A percentile compares a stretch with the other conserved stretches of the same genome.
Conservation (phyloP, 768 basidiomycete genomes). For the Lentinus tigrinus region DNA sequence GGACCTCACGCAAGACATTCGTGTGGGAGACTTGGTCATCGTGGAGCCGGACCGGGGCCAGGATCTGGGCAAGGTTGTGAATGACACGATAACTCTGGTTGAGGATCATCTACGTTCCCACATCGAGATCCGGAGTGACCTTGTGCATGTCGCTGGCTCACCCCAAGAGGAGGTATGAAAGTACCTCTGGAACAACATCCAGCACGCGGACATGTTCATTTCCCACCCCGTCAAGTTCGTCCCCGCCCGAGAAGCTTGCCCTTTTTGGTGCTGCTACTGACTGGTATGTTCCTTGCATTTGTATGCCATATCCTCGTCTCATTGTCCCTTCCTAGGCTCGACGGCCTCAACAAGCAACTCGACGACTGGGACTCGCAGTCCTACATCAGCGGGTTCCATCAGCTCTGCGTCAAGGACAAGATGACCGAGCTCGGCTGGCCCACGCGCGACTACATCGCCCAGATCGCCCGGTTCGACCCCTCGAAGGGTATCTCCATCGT, state of each 20-base stretch:
- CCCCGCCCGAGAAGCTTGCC: conserved; percentile 66
- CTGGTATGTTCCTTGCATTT: conserved; percentile 49
- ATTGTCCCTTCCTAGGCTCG: conserved; percentile 52
- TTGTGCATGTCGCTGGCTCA: conserved; percentile 77
- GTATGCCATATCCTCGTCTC: neutral
- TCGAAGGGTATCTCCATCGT: conserved; percentile 81
- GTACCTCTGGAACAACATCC: conserved; percentile 91
- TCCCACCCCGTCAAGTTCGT: conserved; percentile 95
- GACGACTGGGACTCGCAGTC: conserved; percentile 77
- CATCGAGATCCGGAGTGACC: conserved; percentile 45
- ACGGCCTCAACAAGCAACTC: conserved; percentile 92
- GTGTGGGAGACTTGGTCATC: conserved; percentile 89
- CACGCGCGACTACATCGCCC: conserved; percentile 79
- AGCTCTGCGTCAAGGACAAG: conserved; percentile 73
- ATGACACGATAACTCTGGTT: conserved; percentile 84
- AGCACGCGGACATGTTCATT: conserved; percentile 89
- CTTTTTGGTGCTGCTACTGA: conserved; percentile 84
- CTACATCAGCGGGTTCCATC: conserved; percentile 89
- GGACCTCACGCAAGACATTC: conserved; percentile 62
- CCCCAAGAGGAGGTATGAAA: conserved; percentile 93
- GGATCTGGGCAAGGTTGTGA: conserved; percentile 89
- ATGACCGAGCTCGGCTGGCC: conserved; percentile 82
- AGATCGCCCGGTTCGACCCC: conserved; percentile 95
- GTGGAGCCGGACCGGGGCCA: conserved; percentile 96
- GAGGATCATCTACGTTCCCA: conserved; percentile 43